Evolutionary conservation across 2,329 filamentous ascomycete genomes (phyloP), one percentile per base, ranked within the genome.

Genomic region (Colletotrichum aenigma): DNA sequence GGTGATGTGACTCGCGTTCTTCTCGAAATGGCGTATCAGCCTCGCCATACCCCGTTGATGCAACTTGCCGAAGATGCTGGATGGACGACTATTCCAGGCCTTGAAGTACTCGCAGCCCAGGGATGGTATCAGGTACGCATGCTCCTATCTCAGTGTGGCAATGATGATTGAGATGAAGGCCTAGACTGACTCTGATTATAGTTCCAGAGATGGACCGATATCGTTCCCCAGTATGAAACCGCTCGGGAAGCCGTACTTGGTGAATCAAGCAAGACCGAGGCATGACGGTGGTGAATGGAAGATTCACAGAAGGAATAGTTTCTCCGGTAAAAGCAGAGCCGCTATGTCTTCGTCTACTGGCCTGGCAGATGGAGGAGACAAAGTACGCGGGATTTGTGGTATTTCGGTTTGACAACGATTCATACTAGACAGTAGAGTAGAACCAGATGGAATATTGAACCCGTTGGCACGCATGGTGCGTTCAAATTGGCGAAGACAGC

Each of bases 1-100:
- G 82, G 81, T 77, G 85, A 85, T 67, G 84, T 84, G 7, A 85
- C 85, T 30, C 90, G 91, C 24, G 91, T 97, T 15, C 85, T 98
- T 76, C 86, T 98, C 5, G 97, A 99, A 84, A 98, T 99, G 96
- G 96, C 97, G 3, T 99, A 99, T 85, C 97, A 96, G 85, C 97
- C 97, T 24, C 88, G 91, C 0, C 90, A 94, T 68, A 99, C 97
- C 6, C 91, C 93, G 9, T 85, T 98, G 78, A 98, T 98, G 93
- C 90, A 94, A 82, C 87, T 98, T 82, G 96, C 96, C 4, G 89
- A 92, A 79, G 91, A 94, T 79, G 91, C 91, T 15, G 93, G 93
- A 4, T 99, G 97, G 97, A 90, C 87, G 71, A 95, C 94, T 3
- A 93, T 98, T 77, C 93, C 95, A 9, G 97, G 97, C 0, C 85